Conservation (phyloP, 2,329 filamentous ascomycete species). For the Trichocomaceae sp. region DNA sequence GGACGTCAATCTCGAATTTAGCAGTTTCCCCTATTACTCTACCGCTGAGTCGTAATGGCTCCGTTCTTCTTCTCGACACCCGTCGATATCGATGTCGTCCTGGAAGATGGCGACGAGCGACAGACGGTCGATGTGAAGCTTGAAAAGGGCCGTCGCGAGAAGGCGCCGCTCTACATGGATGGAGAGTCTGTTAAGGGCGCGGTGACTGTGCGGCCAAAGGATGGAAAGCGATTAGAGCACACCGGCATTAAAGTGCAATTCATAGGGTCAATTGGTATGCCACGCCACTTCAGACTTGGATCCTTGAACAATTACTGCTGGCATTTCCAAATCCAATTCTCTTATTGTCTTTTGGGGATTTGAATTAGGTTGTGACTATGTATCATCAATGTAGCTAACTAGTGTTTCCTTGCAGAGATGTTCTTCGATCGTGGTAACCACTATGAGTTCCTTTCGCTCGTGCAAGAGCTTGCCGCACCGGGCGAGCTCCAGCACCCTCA, state of each 20-base stretch:
- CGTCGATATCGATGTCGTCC: slow-evolving; percentile 97
- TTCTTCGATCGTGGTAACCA: slow-evolving; percentile 99
- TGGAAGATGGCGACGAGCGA: slow-evolving; percentile 89
- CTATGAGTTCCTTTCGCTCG: slow-evolving; percentile 96
- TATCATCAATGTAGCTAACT: background rate
- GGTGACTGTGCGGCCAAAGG: slow-evolving; percentile 91
- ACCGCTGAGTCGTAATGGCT: slow-evolving; percentile 58
- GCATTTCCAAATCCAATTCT: background rate
- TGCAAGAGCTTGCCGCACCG: slow-evolving; percentile 92
- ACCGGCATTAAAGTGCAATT: slow-evolving; percentile 99
- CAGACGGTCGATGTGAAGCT: slow-evolving; percentile 96
- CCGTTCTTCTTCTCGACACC: slow-evolving; percentile 98
- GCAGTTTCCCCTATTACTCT: background rate
- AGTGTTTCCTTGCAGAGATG: slow-evolving; percentile 64
- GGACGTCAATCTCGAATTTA: background rate
- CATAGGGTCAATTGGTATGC: slow-evolving; percentile 87
- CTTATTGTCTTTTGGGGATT: background rate
- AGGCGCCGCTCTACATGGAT: slow-evolving; percentile 94
- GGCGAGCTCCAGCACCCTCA: slow-evolving; percentile 98
- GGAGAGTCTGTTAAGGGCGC: slow-evolving; percentile 96
- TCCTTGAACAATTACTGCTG: background rate
- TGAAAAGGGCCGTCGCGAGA: slow-evolving; percentile 95
- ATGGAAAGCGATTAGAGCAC: slow-evolving; percentile 95
- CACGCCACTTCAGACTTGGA: background rate
- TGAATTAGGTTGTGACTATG: no score